These are phyloP conservation scores for Fraxinus pennsylvanica DNA, from an alignment of 257 asterid species.

Conservation along the genomic window DNA sequence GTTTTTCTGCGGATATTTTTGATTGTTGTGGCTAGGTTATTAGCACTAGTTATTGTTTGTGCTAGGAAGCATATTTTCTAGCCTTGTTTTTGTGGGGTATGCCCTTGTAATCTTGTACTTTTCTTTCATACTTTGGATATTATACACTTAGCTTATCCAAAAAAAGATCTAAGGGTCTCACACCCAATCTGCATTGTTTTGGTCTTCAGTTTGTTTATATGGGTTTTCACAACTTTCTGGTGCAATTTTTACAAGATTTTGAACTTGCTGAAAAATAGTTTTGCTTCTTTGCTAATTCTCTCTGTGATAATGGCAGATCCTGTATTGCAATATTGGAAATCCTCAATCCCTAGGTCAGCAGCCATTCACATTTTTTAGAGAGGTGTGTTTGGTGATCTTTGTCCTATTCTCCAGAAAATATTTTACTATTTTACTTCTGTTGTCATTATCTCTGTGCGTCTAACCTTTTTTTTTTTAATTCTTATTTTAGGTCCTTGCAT, in stretches of 20 bases:
- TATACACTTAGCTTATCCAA: too few relatives aligned
- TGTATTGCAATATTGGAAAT: conserved; percentile 92
- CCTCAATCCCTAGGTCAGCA: conserved; percentile 96
- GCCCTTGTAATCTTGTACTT: too few relatives aligned
- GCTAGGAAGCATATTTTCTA: too few relatives aligned
- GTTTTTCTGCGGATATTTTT: too few relatives aligned
- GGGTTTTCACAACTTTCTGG: not conserved
- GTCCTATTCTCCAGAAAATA: not conserved
- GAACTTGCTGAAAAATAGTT: not conserved
- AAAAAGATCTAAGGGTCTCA: not conserved
- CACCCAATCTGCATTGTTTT: not conserved
- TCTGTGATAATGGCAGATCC: conserved; percentile 50
- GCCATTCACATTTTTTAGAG: conserved; percentile 96
- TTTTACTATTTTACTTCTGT: not conserved
- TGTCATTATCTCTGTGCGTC: not conserved
- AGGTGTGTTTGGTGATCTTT: conserved; percentile 50
- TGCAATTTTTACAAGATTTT: conserved; percentile 2
- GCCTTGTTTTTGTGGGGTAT: too few relatives aligned
- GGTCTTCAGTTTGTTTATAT: not conserved
- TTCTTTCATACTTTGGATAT: too few relatives aligned
- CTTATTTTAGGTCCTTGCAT: conserved; percentile 77
- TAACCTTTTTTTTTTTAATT: conserved; percentile 1
- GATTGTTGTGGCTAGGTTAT: too few relatives aligned
- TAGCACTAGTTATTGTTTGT: too few relatives aligned
- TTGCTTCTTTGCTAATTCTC: conserved; percentile 10